Conservation (phyloP, 2,329 filamentous ascomycete species). For the Furcasterigmium furcatum region DNA sequence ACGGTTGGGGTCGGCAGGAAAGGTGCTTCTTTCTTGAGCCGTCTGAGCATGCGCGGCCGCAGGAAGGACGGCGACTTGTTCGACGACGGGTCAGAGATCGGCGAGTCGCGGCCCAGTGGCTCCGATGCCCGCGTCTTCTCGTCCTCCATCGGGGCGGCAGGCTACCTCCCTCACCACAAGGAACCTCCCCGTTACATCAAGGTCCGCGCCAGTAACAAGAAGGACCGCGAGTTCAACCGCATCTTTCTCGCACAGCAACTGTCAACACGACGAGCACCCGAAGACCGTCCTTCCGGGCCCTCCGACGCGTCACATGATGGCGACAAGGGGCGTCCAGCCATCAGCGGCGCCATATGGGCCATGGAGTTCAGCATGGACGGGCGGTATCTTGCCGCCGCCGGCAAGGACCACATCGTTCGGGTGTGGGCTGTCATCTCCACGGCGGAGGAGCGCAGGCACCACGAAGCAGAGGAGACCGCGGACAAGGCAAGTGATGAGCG, state of each 20-base stretch:
- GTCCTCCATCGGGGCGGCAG: constrained; percentile 63
- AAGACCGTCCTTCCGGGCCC: constrained; percentile 24
- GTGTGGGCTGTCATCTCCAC: constrained; percentile 88
- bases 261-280: constrained; percentile 19
- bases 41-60: constrained; percentile 70
- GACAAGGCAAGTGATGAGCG: constrained; percentile 52
- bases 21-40: constrained; percentile 84
- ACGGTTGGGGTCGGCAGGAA: constrained; percentile 54
- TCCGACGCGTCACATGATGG: constrained; percentile 29
- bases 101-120: constrained; percentile 68
- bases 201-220: constrained; percentile 78
- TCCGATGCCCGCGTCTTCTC: constrained; percentile 82
- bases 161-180: constrained; percentile 80
- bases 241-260: constrained; percentile 92
- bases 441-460: constrained; percentile 69
- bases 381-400: constrained; percentile 85
- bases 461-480: constrained; percentile 64
- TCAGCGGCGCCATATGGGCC: constrained; percentile 76
- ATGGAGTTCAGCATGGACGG: constrained; percentile 92
- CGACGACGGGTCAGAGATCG: constrained; percentile 68
- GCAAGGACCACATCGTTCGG: constrained; percentile 80
- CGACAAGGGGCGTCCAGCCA: constrained; percentile 20
- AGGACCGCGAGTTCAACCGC: constrained; percentile 75
- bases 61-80: constrained; percentile 63
- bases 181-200: constrained; percentile 90